These are phyloP conservation scores for Russula vinacea DNA, from an alignment of 768 basidiomycete species.

Conservation along the genomic window DNA sequence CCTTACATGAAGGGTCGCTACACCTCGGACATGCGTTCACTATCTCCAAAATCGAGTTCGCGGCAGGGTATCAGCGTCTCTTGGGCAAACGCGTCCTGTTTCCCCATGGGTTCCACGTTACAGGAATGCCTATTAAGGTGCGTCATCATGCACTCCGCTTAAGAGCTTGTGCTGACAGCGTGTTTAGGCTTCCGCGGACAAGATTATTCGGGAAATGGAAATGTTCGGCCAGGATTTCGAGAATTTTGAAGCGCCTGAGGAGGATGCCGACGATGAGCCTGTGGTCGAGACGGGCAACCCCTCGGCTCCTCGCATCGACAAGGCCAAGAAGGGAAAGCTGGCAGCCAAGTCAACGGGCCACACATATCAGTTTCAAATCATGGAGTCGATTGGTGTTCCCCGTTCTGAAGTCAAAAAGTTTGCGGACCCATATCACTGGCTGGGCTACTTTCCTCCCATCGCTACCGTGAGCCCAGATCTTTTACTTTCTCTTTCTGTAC, in stretches of 20 bases:
- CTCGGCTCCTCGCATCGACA: conserved; percentile 51
- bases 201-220: conserved; percentile 95
- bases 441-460: conserved; percentile 93
- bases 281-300: conserved; percentile 45
- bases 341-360: conserved; percentile 89
- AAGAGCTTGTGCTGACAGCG: not conserved
- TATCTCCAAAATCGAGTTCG: conserved; percentile 96
- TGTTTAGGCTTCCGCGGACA: conserved; percentile 87
- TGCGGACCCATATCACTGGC: conserved; percentile 92
- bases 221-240: conserved; percentile 92
- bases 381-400: conserved; percentile 90
- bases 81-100: conserved; percentile 91
- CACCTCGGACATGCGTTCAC: conserved; percentile 98
- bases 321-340: conserved; percentile 95
- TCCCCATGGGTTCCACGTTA: conserved; percentile 97
- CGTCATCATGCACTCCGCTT: conserved; percentile 30
- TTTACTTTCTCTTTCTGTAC: not conserved
- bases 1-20: conserved; percentile 99
- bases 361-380: conserved; percentile 98
- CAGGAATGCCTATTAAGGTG: conserved; percentile 99
- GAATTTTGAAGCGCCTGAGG: conserved; percentile 51
- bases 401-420: conserved; percentile 91
- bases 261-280: conserved; percentile 43
- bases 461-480: conserved; percentile 54
- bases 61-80: conserved; percentile 93